Conservation (phyloP, 768 basidiomycete species). For the Naganishia onofrii region DNA sequence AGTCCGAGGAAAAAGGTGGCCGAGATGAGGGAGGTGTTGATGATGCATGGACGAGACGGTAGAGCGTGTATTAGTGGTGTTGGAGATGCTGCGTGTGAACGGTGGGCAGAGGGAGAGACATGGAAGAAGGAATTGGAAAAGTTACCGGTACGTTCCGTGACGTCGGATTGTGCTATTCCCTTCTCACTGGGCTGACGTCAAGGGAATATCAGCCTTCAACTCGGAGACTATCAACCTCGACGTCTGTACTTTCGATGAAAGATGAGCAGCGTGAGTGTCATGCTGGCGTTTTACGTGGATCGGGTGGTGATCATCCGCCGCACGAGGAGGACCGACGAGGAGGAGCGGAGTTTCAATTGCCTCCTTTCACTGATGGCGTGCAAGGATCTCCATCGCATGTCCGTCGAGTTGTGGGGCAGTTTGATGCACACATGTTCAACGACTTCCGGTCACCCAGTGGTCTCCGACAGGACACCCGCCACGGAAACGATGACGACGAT, state of each 20-base stretch:
- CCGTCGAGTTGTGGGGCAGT: background rate
- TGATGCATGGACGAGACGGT: background rate
- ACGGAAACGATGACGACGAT: background rate
- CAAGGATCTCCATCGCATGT: slow-evolving; percentile 4
- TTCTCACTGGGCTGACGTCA: background rate
- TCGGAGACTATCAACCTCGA: too few relatives aligned
- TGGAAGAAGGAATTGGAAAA: background rate
- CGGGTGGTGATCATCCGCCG: background rate
- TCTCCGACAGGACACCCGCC: background rate
- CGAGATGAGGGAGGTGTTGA: slow-evolving; percentile 1
- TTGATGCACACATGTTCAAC: background rate
- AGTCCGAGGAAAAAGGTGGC: slow-evolving; percentile 15
- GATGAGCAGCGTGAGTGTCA: too few relatives aligned
- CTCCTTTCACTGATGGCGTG: background rate
- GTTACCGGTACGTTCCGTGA: background rate
- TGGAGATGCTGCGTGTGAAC: background rate
- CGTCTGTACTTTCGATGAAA: too few relatives aligned
- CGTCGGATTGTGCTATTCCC: too few relatives aligned
- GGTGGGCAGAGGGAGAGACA: too few relatives aligned
- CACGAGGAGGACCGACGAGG: background rate
- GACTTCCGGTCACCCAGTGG: background rate
- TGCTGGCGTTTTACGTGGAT: background rate
- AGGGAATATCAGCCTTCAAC: too few relatives aligned
- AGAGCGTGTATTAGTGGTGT: background rate
- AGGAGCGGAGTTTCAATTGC: background rate